A percentile compares a stretch with the other conserved stretches of the same genome.
Evolutionary conservation across 2,329 filamentous ascomycete species (phyloP).

Genomic region (Raffaelea ambrosiae): DNA sequence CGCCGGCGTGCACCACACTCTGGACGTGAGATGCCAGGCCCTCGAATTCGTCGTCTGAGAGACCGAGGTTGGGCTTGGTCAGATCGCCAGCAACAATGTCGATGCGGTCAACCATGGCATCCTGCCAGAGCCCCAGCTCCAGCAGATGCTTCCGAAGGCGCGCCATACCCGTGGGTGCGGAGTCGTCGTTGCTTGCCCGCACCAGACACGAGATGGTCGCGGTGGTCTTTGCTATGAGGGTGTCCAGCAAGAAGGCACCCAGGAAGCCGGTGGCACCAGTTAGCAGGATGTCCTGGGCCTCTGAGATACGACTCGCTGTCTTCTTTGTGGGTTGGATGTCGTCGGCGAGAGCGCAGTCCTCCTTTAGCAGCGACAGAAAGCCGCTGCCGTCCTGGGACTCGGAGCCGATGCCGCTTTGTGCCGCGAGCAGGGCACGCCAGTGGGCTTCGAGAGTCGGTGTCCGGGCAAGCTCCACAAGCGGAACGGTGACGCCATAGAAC

Average conservation of each 20-base stretch:
- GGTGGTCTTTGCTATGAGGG: constrained; percentile 58
- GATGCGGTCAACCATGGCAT: constrained; percentile 68
- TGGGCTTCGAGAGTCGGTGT: constrained; percentile 66
- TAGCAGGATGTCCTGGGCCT: constrained; percentile 61
- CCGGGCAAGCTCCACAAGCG: constrained; percentile 62
- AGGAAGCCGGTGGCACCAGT: constrained; percentile 72
- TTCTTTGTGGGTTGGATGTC: constrained; percentile 56
- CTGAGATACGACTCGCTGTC: constrained; percentile 38
- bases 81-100: constrained; percentile 69
- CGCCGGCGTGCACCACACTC: constrained; percentile 69
- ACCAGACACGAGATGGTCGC: constrained; percentile 66
- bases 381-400: constrained; percentile 2
- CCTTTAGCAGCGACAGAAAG: constrained; percentile 25
- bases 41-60: constrained; percentile 56
- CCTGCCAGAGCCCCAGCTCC: constrained; percentile 70
- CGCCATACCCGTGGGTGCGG: constrained; percentile 58
- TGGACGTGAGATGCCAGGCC: constrained; percentile 57
- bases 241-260: constrained; percentile 64
- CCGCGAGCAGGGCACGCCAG: constrained; percentile 59
- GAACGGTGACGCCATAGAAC: constrained; percentile 64
- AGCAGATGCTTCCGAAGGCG: constrained; percentile 67
- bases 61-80: constrained; percentile 58
- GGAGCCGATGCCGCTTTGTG: constrained; percentile 59
- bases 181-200: constrained; percentile 35
- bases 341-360: constrained; percentile 42